Evolutionary conservation across 2,329 filamentous ascomycete species (phyloP).

Genomic region (Fusarium armeniacum): DNA sequence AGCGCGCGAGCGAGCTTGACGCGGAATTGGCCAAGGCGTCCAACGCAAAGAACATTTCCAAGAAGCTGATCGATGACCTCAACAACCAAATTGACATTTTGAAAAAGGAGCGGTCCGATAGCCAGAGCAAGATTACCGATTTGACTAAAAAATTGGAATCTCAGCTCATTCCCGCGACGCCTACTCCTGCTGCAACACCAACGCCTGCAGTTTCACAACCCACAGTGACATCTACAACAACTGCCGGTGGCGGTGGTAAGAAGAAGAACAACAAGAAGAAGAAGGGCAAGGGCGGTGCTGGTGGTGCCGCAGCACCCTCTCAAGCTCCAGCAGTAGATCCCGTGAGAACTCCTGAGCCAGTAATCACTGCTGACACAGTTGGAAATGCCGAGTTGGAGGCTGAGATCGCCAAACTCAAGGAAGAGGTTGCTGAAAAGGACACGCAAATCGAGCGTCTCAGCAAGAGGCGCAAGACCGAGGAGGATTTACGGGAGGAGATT

Average conservation of each 20-base stretch:
- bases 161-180: slow-evolving; percentile 25
- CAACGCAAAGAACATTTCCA: slow-evolving; percentile 58
- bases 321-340: slow-evolving; percentile 50
- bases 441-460: slow-evolving; percentile 78
- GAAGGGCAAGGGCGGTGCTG: slow-evolving; percentile 81
- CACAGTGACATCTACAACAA: slow-evolving; percentile 44
- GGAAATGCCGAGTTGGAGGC: slow-evolving; percentile 60
- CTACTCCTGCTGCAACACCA: slow-evolving; percentile 43
- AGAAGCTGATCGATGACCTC: slow-evolving; percentile 58
- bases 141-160: slow-evolving; percentile 61
- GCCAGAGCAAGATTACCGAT: slow-evolving; percentile 55
- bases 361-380: slow-evolving; percentile 48
- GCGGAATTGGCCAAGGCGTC: slow-evolving; percentile 57
- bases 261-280: slow-evolving; percentile 86
- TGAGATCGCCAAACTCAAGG: slow-evolving; percentile 65
- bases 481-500: slow-evolving; percentile 86
- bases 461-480: slow-evolving; percentile 79
- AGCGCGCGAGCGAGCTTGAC: slow-evolving; percentile 58
- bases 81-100: slow-evolving; percentile 56
- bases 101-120: slow-evolving; percentile 53
- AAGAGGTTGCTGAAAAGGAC: slow-evolving; percentile 74
- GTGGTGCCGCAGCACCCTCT: slow-evolving; percentile 56
- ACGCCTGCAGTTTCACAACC: slow-evolving; percentile 48
- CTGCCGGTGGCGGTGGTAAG: slow-evolving; percentile 52
- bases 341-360: slow-evolving; percentile 55